Percentiles rank a stretch among this genome's conserved stretches.
Conservation (phyloP, 164 flowering plant species). For the Stephania yunnanensis region DNA sequence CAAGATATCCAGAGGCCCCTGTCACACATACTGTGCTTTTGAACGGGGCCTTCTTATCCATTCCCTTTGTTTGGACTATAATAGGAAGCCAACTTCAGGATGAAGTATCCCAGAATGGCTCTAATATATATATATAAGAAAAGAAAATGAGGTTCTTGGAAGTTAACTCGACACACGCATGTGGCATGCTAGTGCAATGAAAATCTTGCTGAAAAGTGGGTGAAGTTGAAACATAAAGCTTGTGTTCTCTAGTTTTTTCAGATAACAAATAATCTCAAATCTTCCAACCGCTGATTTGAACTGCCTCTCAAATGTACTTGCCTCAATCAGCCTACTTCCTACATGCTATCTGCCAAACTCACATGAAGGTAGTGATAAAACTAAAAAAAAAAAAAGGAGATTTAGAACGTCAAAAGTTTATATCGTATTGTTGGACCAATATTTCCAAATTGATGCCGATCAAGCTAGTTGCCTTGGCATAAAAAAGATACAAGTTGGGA, state of each 20-base stretch:
- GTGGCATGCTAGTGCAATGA: background rate
- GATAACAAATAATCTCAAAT: too few relatives aligned
- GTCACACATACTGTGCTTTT: slow-evolving; percentile 40
- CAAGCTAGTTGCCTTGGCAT: too few relatives aligned
- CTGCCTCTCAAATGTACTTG: too few relatives aligned
- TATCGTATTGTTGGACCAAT: too few relatives aligned
- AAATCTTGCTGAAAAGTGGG: background rate
- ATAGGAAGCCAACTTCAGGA: background rate
- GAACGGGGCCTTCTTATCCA: slow-evolving; percentile 7
- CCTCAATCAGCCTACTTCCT: too few relatives aligned
- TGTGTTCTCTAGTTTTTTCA: background rate
- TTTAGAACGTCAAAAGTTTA: too few relatives aligned
- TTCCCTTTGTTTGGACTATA: background rate
- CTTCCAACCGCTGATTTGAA: too few relatives aligned
- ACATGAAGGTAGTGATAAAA: too few relatives aligned
- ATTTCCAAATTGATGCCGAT: too few relatives aligned
- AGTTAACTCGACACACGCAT: slow-evolving; percentile 2
- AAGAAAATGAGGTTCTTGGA: slow-evolving; percentile 7
- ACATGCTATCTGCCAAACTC: too few relatives aligned
- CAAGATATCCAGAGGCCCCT: slow-evolving; percentile 50
- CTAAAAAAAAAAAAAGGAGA: too few relatives aligned
- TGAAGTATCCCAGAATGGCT: background rate
- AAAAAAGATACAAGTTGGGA: too few relatives aligned
- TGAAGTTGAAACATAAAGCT: background rate
- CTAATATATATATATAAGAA: background rate